Conservation (phyloP, 108 stramenopile species). For the Pseudonitzschia multiseries region DNA sequence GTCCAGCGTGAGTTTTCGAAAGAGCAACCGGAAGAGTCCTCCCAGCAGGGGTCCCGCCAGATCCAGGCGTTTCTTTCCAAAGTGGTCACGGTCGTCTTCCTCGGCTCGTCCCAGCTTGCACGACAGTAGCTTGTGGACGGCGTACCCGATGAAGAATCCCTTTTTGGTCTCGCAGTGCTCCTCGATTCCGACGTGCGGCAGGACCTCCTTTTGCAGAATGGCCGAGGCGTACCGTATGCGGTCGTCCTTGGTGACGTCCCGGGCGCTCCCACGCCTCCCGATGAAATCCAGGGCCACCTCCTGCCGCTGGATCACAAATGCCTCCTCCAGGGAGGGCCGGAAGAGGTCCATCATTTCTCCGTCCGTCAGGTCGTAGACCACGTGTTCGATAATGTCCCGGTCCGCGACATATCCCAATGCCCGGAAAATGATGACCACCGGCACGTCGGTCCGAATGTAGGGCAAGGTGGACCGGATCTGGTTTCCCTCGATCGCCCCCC, state of each 20-base stretch:
- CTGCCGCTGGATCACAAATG: slow-evolving; percentile 91
- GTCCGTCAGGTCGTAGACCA: slow-evolving; percentile 98
- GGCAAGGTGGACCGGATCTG: slow-evolving; percentile 95
- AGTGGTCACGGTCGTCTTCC: slow-evolving; percentile 99
- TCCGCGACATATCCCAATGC: slow-evolving; percentile 96
- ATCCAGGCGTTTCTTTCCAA: slow-evolving; percentile 99
- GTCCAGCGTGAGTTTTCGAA: slow-evolving; percentile 94
- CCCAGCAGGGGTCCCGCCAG: slow-evolving; percentile 97
- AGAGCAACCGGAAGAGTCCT: slow-evolving; percentile 93
- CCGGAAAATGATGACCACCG: slow-evolving; percentile 98
- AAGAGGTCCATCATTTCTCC: slow-evolving; percentile 97
- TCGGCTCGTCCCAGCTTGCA: slow-evolving; percentile 91
- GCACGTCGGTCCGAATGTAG: slow-evolving; percentile 96
- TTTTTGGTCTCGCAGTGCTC: slow-evolving; percentile 97
- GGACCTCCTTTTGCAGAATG: slow-evolving; percentile 94
- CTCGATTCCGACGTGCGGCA: slow-evolving; percentile 98
- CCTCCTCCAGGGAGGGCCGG: slow-evolving; percentile 94
- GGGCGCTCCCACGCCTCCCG: slow-evolving; percentile 90
- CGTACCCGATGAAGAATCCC: slow-evolving; percentile 99
- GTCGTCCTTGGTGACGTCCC: slow-evolving; percentile 92
- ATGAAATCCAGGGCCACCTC: slow-evolving; percentile 96
- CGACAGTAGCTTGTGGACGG: slow-evolving; percentile 96
- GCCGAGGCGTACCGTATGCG: slow-evolving; percentile 95
- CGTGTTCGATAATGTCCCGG: slow-evolving; percentile 96
- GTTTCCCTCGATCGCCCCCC: slow-evolving; percentile 88